These are phyloP conservation scores for Abelmoschus esculentus DNA, from an alignment of 345 rosid genomes.

Conservation along the genomic window DNA sequence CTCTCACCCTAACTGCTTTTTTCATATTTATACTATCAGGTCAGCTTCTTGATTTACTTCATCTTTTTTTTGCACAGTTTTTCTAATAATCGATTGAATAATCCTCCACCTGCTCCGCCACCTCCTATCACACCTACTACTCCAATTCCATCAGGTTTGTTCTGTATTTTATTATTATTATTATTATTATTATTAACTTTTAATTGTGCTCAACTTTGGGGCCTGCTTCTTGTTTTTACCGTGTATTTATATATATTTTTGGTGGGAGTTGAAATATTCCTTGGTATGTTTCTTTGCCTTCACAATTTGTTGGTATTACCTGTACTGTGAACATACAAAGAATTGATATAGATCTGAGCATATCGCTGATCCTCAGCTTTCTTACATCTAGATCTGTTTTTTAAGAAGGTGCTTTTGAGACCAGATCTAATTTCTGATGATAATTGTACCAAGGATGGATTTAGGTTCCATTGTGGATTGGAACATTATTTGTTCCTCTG, in stretches of 20 bases:
- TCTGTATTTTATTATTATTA: background rate
- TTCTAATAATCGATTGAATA: constrained; percentile 20
- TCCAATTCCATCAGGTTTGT: constrained; percentile 13
- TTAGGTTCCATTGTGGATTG: background rate
- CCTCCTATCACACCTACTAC: constrained; percentile 37
- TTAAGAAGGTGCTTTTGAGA: background rate
- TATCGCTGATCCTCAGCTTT: background rate
- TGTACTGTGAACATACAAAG: background rate
- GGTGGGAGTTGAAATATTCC: background rate
- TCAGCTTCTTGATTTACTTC: background rate
- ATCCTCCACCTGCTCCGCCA: constrained; percentile 38
- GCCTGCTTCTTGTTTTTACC: background rate
- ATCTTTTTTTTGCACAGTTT: background rate
- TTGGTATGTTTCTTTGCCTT: background rate
- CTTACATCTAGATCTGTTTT: background rate
- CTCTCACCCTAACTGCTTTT: background rate
- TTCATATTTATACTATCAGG: background rate
- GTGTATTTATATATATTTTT: background rate
- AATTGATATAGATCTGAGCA: background rate
- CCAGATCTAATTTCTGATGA: background rate
- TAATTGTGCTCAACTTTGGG: background rate
- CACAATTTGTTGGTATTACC: background rate
- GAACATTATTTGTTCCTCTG: background rate
- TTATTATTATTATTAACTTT: background rate
- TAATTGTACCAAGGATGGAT: background rate